Conservation (phyloP, 1,284 basidiomycete genomes). For the Acaromyces ingoldii region DNA sequence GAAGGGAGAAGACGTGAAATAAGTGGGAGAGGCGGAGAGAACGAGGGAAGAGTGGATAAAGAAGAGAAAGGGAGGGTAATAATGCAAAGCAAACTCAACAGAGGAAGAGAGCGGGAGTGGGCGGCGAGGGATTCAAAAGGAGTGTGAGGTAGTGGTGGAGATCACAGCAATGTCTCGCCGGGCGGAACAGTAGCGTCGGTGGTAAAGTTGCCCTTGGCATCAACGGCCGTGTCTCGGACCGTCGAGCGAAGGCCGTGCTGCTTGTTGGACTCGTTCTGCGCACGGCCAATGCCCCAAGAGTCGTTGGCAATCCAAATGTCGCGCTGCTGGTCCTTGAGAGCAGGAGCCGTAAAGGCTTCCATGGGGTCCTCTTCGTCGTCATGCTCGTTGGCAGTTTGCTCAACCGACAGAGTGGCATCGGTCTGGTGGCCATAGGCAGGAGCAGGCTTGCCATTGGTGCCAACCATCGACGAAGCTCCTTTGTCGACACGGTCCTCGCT, state of each 20-base stretch:
- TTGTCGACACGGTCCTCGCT: neutral
- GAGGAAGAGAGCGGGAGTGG: too few relatives aligned
- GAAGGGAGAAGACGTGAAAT: neutral
- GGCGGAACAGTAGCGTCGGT: conserved; percentile 42
- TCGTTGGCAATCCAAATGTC: conserved; percentile 49
- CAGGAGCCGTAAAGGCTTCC: conserved; percentile 39
- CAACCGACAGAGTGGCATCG: neutral
- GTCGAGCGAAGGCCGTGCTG: conserved; percentile 41
- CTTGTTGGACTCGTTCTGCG: conserved; percentile 34
- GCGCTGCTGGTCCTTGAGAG: conserved; percentile 39
- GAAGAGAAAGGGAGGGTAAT: neutral
- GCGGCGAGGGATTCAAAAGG: neutral
- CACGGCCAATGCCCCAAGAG: conserved; percentile 41
- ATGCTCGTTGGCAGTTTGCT: conserved; percentile 14
- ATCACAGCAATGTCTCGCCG: conserved; percentile 37
- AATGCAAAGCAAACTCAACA: too few relatives aligned
- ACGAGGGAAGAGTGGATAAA: neutral
- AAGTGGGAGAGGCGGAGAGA: neutral
- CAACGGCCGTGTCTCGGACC: conserved; percentile 34
- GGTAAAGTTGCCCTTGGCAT: conserved; percentile 42
- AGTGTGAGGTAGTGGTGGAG: neutral
- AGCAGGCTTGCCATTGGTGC: neutral
- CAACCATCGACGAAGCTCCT: neutral
- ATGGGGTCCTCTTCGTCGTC: conserved; percentile 14
- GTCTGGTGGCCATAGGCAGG: neutral